Evolutionary conservation across 108 stramenopile genomes (phyloP).

Genomic region (Halocafeteria seosinensis): DNA sequence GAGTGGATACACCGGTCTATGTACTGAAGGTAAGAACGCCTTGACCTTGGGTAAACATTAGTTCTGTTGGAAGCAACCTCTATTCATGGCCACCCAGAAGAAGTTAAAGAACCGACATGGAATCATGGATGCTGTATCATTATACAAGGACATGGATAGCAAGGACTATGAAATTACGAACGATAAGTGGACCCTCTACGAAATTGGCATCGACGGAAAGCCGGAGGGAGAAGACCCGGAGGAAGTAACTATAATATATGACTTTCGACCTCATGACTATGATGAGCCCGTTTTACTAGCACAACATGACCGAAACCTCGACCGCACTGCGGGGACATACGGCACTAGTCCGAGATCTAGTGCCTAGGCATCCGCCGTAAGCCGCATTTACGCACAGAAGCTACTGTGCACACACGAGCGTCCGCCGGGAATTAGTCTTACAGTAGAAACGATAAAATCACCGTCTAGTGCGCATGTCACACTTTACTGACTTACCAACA

Average conservation of each 20-base stretch:
- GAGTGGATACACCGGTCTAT: background rate
- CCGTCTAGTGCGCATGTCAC: too few species aligned
- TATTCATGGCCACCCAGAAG: background rate
- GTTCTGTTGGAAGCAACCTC: background rate
- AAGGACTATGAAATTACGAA: background rate
- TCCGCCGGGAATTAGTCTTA: too few species aligned
- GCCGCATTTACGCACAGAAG: too few species aligned
- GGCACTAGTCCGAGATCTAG: too few species aligned
- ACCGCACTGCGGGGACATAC: too few species aligned
- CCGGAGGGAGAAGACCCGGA: background rate
- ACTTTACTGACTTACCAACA: too few species aligned
- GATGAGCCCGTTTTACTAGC: background rate
- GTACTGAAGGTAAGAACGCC: background rate
- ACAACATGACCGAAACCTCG: background rate
- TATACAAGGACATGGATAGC: background rate
- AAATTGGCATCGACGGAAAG: background rate
- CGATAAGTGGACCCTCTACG: background rate
- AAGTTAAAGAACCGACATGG: background rate
- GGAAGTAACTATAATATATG: background rate
- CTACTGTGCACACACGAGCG: too few species aligned
- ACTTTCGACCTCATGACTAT: background rate
- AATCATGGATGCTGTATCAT: background rate
- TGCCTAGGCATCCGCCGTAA: too few species aligned
- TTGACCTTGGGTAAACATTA: background rate
- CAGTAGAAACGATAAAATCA: too few species aligned